phyloP scores from a whole-genome alignment of 352 stramenopile genomes.

The Phytophthora fragariaefolia region DNA sequence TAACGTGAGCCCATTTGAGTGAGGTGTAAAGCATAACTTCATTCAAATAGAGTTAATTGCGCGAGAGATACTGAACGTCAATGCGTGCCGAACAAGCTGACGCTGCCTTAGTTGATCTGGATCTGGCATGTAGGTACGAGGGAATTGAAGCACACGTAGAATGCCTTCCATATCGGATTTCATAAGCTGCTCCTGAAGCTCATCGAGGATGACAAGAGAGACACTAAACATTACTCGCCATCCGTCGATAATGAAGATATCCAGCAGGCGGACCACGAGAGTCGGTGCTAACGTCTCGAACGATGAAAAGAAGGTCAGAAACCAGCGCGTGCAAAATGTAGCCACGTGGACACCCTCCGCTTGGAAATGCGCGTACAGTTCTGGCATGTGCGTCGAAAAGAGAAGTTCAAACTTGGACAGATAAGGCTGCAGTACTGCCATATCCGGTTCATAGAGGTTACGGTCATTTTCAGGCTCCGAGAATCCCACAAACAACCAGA shows the following conservation, averaged over 20 bases:
- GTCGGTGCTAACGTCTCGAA: slow-evolving; percentile 78
- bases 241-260: slow-evolving; percentile 83
- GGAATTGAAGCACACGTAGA: slow-evolving; percentile 69
- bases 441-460: slow-evolving; percentile 82
- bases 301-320: slow-evolving; percentile 86
- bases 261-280: slow-evolving; percentile 73
- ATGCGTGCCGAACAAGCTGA: slow-evolving; percentile 63
- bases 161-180: slow-evolving; percentile 73
- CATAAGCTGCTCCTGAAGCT: slow-evolving; percentile 62
- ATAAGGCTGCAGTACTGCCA: slow-evolving; percentile 70
- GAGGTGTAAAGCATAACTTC: slow-evolving; percentile 10
- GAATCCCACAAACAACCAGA: slow-evolving; percentile 85
- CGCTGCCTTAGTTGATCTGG: slow-evolving; percentile 43
- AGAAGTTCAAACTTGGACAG: slow-evolving; percentile 72
- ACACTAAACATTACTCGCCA: slow-evolving; percentile 85
- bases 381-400: slow-evolving; percentile 72
- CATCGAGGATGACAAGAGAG: slow-evolving; percentile 78
- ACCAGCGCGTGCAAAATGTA: slow-evolving; percentile 82
- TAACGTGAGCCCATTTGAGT: too few species aligned
- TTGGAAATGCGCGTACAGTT: slow-evolving; percentile 65
- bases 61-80: slow-evolving; percentile 71
- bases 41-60: slow-evolving; percentile 55
- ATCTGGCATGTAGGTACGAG: slow-evolving; percentile 58
- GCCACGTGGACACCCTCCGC: slow-evolving; percentile 68
- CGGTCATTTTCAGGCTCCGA: slow-evolving; percentile 75